Conservation (phyloP, 306 rosid species). For the Vigna reflexopilosa region DNA sequence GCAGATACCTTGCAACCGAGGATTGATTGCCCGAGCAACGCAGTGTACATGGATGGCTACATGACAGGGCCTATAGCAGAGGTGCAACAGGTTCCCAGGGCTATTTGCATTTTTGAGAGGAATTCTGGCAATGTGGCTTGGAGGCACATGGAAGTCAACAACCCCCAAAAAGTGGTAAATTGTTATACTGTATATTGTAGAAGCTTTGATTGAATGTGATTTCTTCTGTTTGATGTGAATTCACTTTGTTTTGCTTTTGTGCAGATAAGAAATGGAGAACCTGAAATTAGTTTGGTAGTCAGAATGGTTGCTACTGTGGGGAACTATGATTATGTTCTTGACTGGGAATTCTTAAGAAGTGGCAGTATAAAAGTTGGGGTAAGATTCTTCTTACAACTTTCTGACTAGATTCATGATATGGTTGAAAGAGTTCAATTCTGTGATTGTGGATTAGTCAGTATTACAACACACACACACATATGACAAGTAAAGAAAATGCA, state of each 20-base stretch:
- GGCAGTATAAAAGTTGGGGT: conserved; percentile 91
- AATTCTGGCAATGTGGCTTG: conserved; percentile 69
- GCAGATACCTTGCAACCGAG: conserved; percentile 69
- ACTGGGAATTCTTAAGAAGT: conserved; percentile 81
- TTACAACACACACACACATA: background rate
- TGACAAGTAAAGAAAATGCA: background rate
- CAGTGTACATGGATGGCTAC: conserved; percentile 71
- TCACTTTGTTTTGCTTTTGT: background rate
- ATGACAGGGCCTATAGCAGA: conserved; percentile 75
- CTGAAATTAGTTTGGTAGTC: conserved; percentile 70
- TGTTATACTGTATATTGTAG: background rate
- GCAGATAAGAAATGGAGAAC: conserved; percentile 82
- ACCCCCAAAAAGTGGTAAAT: conserved; percentile 71
- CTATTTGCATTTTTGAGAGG: conserved; percentile 82
- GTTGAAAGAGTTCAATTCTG: background rate
- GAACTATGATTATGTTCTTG: conserved; percentile 90
- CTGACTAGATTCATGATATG: conserved; percentile 1
- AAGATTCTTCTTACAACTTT: conserved; percentile 30
- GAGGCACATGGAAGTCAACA: conserved; percentile 88
- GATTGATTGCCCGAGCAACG: conserved; percentile 79
- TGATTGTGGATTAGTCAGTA: background rate
- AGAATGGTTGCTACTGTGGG: conserved; percentile 93
- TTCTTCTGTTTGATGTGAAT: background rate
- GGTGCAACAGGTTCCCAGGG: conserved; percentile 69
- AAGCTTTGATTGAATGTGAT: background rate